Conservation (phyloP, 495 filamentous ascomycete species). For the Margaritispora aquatica region DNA sequence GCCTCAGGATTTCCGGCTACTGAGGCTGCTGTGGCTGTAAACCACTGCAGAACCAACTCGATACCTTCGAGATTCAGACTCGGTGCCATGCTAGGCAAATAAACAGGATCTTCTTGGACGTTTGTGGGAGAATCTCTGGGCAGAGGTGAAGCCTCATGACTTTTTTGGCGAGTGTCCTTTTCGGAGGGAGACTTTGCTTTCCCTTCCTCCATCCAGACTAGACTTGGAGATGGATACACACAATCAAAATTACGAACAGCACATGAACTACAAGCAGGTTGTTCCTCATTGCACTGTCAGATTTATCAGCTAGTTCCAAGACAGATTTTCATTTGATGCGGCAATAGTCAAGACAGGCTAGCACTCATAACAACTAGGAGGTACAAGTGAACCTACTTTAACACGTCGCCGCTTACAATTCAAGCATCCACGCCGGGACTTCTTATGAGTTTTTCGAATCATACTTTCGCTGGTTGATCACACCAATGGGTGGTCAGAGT, state of each 20-base stretch:
- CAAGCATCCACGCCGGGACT: conserved; percentile 8
- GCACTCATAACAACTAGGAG: not conserved
- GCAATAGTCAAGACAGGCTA: not conserved
- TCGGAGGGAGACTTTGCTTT: not conserved
- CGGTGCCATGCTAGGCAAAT: not conserved
- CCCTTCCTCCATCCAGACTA: not conserved
- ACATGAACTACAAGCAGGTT: conserved; percentile 5
- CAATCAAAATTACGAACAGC: not conserved
- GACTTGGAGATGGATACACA: not conserved
- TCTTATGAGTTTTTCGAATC: conserved; percentile 8
- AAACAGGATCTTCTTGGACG: not conserved
- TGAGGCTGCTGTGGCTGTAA: conserved; percentile 2
- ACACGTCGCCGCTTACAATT: conserved; percentile 10
- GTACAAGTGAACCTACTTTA: conserved; percentile 2
- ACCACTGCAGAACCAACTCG: conserved; percentile 10
- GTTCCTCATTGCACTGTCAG: conserved; percentile 9
- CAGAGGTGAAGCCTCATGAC: not conserved
- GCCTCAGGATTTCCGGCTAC: conserved; percentile 2
- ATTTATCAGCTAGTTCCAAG: conserved; percentile 5
- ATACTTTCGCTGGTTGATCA: not conserved
- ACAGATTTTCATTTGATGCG: no score
- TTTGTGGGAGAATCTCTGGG: not conserved
- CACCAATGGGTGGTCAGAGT: not conserved
- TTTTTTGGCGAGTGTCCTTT: not conserved
- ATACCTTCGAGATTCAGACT: conserved; percentile 7